Percentiles rank a stretch among this genome's conserved stretches.
phyloP scores from a whole-genome alignment of 1,284 basidiomycete genomes.

The Cryptococcus hybrid region DNA sequence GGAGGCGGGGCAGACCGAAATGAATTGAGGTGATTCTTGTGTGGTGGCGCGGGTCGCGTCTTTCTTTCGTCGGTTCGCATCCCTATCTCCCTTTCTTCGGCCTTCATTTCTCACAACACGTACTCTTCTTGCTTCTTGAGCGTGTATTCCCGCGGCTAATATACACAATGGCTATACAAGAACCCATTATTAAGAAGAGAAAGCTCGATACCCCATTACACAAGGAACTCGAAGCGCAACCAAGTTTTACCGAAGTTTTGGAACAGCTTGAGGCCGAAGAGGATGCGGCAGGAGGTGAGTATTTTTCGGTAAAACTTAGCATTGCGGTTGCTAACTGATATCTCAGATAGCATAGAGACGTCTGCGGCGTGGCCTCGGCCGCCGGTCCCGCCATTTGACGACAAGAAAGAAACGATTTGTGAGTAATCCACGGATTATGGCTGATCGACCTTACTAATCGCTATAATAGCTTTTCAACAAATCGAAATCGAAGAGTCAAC shows the following conservation, averaged over 20 bases:
- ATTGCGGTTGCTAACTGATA: background rate
- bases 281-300: conserved; percentile 49
- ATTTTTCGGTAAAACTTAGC: too few relatives aligned
- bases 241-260: conserved; percentile 74
- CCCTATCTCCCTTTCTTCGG: too few relatives aligned
- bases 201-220: conserved; percentile 18
- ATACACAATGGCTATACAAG: conserved; percentile 12
- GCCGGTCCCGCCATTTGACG: conserved; percentile 57
- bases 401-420: conserved; percentile 64
- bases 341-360: conserved; percentile 43
- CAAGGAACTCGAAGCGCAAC: conserved; percentile 23
- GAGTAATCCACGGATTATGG: conserved; percentile 11
- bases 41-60: too few relatives aligned
- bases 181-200: conserved; percentile 37
- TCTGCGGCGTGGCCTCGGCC: conserved; percentile 76
- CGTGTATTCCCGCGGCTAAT: too few relatives aligned
- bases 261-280: conserved; percentile 70
- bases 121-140: too few relatives aligned
- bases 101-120: too few relatives aligned
- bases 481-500: conserved; percentile 81
- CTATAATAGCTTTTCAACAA: conserved; percentile 70
- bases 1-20: too few relatives aligned
- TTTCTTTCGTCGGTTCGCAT: too few relatives aligned
- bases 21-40: too few relatives aligned
- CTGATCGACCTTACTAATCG: background rate